Base-by-base conservation (phyloP, 2,329 filamentous ascomycete species). In the Colletotrichum sp. region DNA sequence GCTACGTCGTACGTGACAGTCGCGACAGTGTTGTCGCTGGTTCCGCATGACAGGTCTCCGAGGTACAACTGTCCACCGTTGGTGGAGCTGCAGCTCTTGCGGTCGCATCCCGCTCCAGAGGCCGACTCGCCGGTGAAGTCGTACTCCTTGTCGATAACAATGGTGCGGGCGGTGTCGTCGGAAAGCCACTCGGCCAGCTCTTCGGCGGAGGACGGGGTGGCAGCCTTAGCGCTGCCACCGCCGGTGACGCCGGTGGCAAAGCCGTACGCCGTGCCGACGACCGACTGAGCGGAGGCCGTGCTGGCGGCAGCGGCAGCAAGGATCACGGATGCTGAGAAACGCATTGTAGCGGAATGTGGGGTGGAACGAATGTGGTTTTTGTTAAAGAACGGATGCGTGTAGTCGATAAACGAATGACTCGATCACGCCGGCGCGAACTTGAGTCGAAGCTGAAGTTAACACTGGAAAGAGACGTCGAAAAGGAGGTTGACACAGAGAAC, bases 201-300 rank as follows among this genome's bases (percentile, higher is more conserved):
- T 18, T 83, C 84, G 26, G 83, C 87, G 32, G 84, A 84, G 16
- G 81, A 81, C n/a, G 88, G 89, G 61, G 86, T 84, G 1, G 76
- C 78, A 6, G 88, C 83, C 18, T 85, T 81, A 15, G 88, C 88
- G 70, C 79, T 83, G 32, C 89, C 89, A 78, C 89, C 89, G 62
- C 89, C 89, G 34, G 89, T 91, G 4, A 88, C 87, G 48, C 88
- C 80, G 3, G 77, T 77, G 13, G 81, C 81, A 26, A 83, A 83
- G 48, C 81, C 81, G 34, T 81, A 82, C 4, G 81, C 79, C 18
- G 76, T 80, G 32, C 81, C 81, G 10, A 79, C 74, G n/a, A 83
- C 80, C 28, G 64, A 30, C 66, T 82, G 79, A 15, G 81, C 81
- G 21, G 80, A 78, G 56, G 76, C 79, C 1, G 77, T 66, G 12